Evolutionary conservation across 768 basidiomycete genomes (phyloP).

Genomic region (Termitomyces bulborhizus): DNA sequence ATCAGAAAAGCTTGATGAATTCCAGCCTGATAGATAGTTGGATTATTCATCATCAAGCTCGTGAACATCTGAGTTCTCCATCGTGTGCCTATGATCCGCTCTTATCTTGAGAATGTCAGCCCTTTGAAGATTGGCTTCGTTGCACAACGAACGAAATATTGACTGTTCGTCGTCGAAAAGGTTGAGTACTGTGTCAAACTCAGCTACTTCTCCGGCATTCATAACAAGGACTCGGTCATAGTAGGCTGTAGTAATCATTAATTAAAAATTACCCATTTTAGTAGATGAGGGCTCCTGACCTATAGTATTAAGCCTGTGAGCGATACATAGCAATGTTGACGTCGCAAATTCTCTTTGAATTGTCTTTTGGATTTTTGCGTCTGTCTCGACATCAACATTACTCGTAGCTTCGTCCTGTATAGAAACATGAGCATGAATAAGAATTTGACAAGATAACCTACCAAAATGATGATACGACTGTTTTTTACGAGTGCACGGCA

Average conservation of each 20-base stretch:
- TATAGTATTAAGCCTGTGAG: conserved; percentile 54
- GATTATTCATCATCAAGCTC: too few relatives aligned
- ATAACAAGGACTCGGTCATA: conserved; percentile 70
- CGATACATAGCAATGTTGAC: conserved; percentile 51
- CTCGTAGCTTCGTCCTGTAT: conserved; percentile 56
- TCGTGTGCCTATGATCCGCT: conserved; percentile 18
- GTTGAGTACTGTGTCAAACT: conserved; percentile 67
- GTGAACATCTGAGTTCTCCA: neutral
- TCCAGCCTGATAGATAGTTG: too few relatives aligned
- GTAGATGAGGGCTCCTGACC: conserved; percentile 19
- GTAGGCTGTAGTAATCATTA: conserved; percentile 29
- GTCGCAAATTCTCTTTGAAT: conserved; percentile 54
- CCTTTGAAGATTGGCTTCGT: conserved; percentile 52
- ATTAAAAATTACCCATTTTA: conserved; percentile 3
- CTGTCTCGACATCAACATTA: conserved; percentile 55
- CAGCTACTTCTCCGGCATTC: conserved; percentile 62
- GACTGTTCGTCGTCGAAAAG: conserved; percentile 55
- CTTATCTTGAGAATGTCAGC: conserved; percentile 49
- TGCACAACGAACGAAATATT: conserved; percentile 64
- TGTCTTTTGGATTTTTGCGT: conserved; percentile 53
- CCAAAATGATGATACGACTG: conserved; percentile 51
- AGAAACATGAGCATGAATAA: neutral
- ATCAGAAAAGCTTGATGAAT: too few relatives aligned
- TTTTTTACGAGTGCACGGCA: conserved; percentile 58
- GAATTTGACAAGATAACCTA: conserved; percentile 18